Percentiles rank a stretch among this genome's conserved stretches.
Conservation (phyloP, 441 rosid species). For the Geranium incanum region DNA sequence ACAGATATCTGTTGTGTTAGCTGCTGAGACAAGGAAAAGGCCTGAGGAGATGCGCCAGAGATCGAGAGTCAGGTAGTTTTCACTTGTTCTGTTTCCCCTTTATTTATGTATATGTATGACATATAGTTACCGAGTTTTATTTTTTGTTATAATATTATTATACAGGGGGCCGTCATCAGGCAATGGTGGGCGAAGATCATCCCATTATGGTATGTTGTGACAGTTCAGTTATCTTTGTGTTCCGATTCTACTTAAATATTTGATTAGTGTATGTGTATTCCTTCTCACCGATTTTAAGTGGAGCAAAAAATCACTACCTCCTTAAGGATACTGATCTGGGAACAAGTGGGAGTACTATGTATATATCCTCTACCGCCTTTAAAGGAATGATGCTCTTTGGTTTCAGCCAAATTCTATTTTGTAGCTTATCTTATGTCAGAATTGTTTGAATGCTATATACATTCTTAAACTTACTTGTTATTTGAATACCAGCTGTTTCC, state of each 20-base stretch:
- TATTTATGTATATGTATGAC: neutral
- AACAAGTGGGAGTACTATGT: too few relatives aligned
- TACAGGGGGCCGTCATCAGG: constrained; percentile 57
- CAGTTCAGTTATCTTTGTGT: neutral
- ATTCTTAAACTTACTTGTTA: neutral
- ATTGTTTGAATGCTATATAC: neutral
- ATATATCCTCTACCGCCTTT: too few relatives aligned
- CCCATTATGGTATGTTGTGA: constrained; percentile 51
- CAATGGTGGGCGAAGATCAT: constrained; percentile 53
- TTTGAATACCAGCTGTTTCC: neutral
- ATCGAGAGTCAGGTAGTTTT: constrained; percentile 52
- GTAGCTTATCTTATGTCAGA: neutral
- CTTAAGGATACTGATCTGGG: too few relatives aligned
- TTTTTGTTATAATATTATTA: constrained; percentile 17
- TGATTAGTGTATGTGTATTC: neutral
- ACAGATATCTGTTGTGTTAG: constrained; percentile 84
- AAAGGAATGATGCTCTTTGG: neutral
- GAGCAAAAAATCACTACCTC: too few relatives aligned
- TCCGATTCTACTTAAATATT: neutral
- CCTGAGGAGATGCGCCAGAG: constrained; percentile 93
- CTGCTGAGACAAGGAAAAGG: constrained; percentile 90
- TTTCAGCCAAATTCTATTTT: neutral
- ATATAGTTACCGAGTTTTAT: constrained; percentile 7
- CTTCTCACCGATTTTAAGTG: neutral
- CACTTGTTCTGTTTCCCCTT: neutral